Base-by-base conservation (phyloP, 23 red algal species). In the Rhodosorus marinus region DNA sequence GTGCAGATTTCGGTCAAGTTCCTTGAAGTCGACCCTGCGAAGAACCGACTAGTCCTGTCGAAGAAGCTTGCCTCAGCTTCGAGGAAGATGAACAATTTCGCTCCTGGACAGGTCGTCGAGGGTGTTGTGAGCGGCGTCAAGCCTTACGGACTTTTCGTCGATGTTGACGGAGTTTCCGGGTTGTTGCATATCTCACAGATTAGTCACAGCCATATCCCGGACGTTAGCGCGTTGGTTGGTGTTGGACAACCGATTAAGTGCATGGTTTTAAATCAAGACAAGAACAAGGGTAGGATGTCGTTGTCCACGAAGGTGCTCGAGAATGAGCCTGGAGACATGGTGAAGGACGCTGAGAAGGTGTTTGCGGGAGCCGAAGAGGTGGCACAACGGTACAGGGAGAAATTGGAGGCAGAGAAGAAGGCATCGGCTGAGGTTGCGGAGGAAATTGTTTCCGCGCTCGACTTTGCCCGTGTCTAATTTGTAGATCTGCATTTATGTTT, bases 1-100 rank as follows among this genome's bases (percentile, higher is more conserved):
- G n/a, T n/a, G n/a, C n/a, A n/a, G n/a, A n/a, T 83, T 48, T 74
- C 90, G 4, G 57, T 98, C n/a, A 98, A 98, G 62, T 81, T 84
- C 47, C 43, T 98, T 32, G 79, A 98, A 45, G 90, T 98, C n/a
- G 65, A 74, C 48, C 52, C 36, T 7, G 80, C 74, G 2, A 85
- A 85, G 62, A 71, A 64, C 20, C 56, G 79, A 9, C 41, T 98
- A 58, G 90, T 98, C 25, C 75, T 84, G 8, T 81, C 72, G 31
- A 79, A 98, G 51, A 79, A 80, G 28, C 71, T 72, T 46, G 90
- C 90, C 30, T 51, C 81, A 7, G 90, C 76, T 20, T 74, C 80
- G 72, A 29, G 61, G 31, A 72, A 74, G 52, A 83, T 98, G 70
- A 75, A 59, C 5, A 64, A 63, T 28, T 24, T 98, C 2, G 64